Evolutionary conservation across 306 rosid genomes (phyloP).

Genomic region (Gastrolobium villosum): DNA sequence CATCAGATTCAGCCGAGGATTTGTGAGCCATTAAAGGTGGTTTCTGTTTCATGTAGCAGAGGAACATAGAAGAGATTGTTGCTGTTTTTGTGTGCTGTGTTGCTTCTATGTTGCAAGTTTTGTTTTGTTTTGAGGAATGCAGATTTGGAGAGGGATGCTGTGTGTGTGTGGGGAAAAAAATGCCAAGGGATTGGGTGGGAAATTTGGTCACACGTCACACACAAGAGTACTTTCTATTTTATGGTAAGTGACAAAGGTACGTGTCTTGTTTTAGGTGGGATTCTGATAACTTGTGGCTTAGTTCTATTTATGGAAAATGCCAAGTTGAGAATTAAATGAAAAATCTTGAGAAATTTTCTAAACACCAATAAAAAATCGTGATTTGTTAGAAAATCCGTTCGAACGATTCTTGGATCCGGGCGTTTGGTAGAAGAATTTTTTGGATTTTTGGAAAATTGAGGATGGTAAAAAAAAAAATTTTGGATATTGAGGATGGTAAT

Average conservation of each 20-base stretch:
- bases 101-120: slow-evolving; percentile 4
- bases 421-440: too few species aligned
- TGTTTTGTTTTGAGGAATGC: neutral
- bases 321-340: neutral
- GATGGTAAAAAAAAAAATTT: too few species aligned
- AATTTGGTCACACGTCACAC: slow-evolving; percentile 75
- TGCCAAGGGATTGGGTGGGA: slow-evolving; percentile 71
- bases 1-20: slow-evolving; percentile 26
- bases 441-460: too few species aligned
- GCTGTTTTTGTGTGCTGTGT: slow-evolving; percentile 18
- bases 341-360: too few species aligned
- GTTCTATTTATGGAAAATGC: neutral
- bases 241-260: slow-evolving; percentile 80
- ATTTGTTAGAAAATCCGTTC: too few species aligned
- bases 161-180: slow-evolving; percentile 46
- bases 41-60: slow-evolving; percentile 41
- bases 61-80: neutral
- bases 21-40: slow-evolving; percentile 49
- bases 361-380: too few species aligned
- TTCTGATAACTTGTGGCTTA: slow-evolving; percentile 55
- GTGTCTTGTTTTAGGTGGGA: slow-evolving; percentile 62
- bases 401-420: too few species aligned
- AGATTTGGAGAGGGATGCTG: slow-evolving; percentile 31
- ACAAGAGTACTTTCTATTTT: slow-evolving; percentile 47
- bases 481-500: too few species aligned